These are phyloP conservation scores for Erigeron canadensis DNA, from an alignment of 129 eudicot species.

Conservation along the genomic window DNA sequence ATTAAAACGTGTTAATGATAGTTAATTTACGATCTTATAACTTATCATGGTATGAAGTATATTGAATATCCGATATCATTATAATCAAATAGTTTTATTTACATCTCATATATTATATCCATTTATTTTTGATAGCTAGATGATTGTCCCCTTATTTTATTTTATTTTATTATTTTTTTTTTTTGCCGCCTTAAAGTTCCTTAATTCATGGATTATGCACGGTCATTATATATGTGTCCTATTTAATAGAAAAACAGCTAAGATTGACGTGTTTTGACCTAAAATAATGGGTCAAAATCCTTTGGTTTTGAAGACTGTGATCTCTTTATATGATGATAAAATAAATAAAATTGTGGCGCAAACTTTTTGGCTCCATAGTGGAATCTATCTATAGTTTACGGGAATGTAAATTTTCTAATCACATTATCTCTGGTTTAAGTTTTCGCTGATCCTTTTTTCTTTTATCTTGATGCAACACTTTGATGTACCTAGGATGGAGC, in stretches of 20 bases:
- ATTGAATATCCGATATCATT: not conserved
- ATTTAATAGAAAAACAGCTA: not conserved
- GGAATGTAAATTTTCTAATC: no score
- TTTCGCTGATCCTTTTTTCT: no score
- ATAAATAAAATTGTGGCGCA: not conserved
- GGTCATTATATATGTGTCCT: not conserved
- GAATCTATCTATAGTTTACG: no score
- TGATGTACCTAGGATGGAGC: no score
- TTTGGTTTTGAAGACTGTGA: not conserved
- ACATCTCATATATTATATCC: not conserved
- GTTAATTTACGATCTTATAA: no score
- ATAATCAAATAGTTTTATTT: not conserved
- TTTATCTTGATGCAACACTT: no score
- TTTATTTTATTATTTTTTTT: no score
- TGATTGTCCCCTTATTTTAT: not conserved
- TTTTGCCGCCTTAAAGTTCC: not conserved
- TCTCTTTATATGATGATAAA: not conserved
- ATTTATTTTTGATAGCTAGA: not conserved
- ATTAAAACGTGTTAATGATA: no score
- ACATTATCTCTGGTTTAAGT: no score
- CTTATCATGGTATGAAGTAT: not conserved
- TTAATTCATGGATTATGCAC: not conserved
- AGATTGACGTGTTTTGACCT: conserved; percentile 13
- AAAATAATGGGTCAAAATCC: conserved; percentile 30
- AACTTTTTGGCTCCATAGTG: not conserved